phyloP scores from a whole-genome alignment of 2,329 filamentous ascomycete genomes.

The Chalara sp. region DNA sequence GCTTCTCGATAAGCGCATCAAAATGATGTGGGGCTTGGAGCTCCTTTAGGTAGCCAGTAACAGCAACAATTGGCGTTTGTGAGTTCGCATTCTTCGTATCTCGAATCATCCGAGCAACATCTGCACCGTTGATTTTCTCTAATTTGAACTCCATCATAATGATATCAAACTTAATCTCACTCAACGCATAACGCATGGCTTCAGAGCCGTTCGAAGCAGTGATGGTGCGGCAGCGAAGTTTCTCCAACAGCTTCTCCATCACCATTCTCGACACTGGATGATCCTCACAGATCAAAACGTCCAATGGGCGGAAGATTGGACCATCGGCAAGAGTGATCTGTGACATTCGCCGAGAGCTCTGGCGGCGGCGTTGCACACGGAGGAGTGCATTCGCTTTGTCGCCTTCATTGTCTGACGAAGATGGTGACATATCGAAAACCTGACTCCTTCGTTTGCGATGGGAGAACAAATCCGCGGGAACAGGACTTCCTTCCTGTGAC shows the following conservation, averaged over 20 bases:
- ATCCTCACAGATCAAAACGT: constrained; percentile 95
- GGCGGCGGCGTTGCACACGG: constrained; percentile 88
- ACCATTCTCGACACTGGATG: constrained; percentile 95
- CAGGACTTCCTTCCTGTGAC: constrained; percentile 81
- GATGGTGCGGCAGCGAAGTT: constrained; percentile 89
- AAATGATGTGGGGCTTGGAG: constrained; percentile 93
- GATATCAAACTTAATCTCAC: constrained; percentile 96
- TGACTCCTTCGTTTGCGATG: constrained; percentile 91
- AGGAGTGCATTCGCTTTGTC: constrained; percentile 85
- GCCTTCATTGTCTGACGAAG: constrained; percentile 95
- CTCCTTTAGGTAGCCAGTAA: constrained; percentile 97
- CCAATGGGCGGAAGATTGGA: constrained; percentile 81
- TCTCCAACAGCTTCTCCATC: constrained; percentile 98
- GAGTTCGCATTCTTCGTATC: constrained; percentile 95
- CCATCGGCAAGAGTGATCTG: constrained; percentile 81
- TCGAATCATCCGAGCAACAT: constrained; percentile 95
- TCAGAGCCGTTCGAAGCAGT: constrained; percentile 86
- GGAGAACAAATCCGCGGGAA: constrained; percentile 56
- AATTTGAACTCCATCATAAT: constrained; percentile 98
- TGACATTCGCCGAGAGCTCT: constrained; percentile 89
- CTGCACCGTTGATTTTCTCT: constrained; percentile 88
- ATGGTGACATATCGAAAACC: constrained; percentile 92
- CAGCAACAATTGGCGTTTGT: constrained; percentile 89
- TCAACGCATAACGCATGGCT: constrained; percentile 87
- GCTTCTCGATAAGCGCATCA: constrained; percentile 92